Evolutionary conservation across 176 grass and related monocot genomes (phyloP), one percentile per base, ranked within the genome.

Genomic region (Paspalum vaginatum): DNA sequence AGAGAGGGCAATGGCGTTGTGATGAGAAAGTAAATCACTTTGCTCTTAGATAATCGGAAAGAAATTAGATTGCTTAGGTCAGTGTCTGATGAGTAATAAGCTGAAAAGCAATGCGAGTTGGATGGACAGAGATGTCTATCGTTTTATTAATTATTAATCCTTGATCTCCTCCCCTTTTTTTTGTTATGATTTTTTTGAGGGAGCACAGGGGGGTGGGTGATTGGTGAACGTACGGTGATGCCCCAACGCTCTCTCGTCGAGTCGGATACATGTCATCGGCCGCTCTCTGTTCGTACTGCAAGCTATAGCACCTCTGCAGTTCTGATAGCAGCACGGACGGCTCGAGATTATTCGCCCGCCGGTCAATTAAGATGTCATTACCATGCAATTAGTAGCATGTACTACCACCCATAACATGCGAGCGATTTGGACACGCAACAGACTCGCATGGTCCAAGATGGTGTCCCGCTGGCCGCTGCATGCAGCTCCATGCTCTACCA

Each of bases 391-490:
- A 77, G 60, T 49, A 37, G 9, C 75, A 32, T 62, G 22, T 37
- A 12, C 26, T 65, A 20, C 20, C 20, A 6, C 52, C 26, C 27
- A 11, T n/a, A 44, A 50, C 59, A 13, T 49, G 3, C 25, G 59
- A 78, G 10, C 24, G 59, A 78, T 39, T n/a, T 39, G 58, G 59
- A 64, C 59, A 21, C 44, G 75, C 24, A 63, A 49, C 75, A 38
- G 49, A 11, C 45, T 61, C 20, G 43, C 25, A 11, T 63, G 44
- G 16, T 38, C 59, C 32, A 32, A n/a, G 2, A 32, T 43, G 5
- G n/a, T 11, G 73, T 60, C 38, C 47, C 11, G 22, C 58, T 61
- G 8, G 20, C 47, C 11, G 22, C 58, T 61, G 8, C 1, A 8
- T 8, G 9, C 0, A 21, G 65, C 7, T 10, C 65, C 10, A 27